Evolutionary conservation across 2,329 filamentous ascomycete genomes (phyloP).

Genomic region (Aurifilum marmelostoma): DNA sequence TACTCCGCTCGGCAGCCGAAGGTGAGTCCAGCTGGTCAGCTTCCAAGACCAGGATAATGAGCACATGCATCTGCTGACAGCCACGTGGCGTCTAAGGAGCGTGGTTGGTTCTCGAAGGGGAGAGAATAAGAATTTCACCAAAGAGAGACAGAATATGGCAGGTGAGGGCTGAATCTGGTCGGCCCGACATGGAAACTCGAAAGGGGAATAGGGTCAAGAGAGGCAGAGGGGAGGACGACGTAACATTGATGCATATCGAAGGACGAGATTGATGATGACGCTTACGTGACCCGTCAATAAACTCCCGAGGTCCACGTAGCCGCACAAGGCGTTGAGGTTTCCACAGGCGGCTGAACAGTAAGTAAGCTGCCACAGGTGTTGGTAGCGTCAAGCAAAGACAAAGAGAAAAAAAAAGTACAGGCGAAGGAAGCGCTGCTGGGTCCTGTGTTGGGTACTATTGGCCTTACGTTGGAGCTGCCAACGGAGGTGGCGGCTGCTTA

Average conservation of each 20-base stretch:
- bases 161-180: background rate
- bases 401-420: background rate
- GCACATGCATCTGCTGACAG: background rate
- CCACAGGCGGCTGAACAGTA: background rate
- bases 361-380: conserved; percentile 3
- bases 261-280: background rate
- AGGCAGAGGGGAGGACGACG: background rate
- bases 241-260: background rate
- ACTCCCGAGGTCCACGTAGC: too few species aligned
- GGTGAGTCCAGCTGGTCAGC: background rate
- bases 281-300: conserved; percentile 8
- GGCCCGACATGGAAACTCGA: background rate
- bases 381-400: background rate
- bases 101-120: background rate
- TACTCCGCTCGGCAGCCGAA: conserved; percentile 11
- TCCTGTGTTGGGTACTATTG: background rate
- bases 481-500: background rate
- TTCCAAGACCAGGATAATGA: conserved; percentile 5
- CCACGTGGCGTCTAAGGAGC: background rate
- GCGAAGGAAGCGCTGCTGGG: background rate
- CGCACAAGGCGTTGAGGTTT: background rate
- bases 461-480: background rate
- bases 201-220: background rate
- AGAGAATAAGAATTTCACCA: background rate
- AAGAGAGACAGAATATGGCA: background rate